Conservation (phyloP, 306 rosid genomes). For the Adenanthera pavonina region DNA sequence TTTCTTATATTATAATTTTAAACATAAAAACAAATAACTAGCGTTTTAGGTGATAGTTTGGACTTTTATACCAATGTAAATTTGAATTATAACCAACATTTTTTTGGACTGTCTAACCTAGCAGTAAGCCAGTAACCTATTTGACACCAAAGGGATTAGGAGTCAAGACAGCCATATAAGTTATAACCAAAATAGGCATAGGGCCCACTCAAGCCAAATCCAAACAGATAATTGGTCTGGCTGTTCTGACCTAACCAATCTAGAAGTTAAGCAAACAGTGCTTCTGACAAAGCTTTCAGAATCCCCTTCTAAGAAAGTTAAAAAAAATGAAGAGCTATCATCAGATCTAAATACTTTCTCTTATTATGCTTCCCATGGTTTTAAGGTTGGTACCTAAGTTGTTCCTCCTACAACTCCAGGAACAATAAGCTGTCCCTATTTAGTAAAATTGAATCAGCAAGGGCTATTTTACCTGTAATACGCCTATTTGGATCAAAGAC, state of each 20-base stretch:
- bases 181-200: conserved; percentile 1
- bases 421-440: neutral
- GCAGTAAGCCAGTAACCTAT: neutral
- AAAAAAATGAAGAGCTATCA: neutral
- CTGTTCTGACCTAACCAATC: neutral
- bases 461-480: conserved; percentile 70
- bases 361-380: neutral
- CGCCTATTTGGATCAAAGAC: conserved; percentile 92
- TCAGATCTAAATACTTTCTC: neutral
- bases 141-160: neutral
- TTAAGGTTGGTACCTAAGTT: neutral
- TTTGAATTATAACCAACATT: neutral
- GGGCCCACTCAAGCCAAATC: neutral
- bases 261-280: neutral
- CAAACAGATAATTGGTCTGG: conserved; percentile 1
- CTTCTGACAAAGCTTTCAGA: neutral
- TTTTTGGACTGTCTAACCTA: neutral
- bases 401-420: conserved; percentile 11
- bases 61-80: neutral
- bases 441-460: conserved; percentile 11
- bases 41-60: conserved; percentile 23
- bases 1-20: neutral
- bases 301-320: conserved; percentile 4
- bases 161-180: conserved; percentile 13
- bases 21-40: too few relatives aligned